A percentile compares a stretch with the other conserved stretches of the same genome.
phyloP scores from a whole-genome alignment of 768 basidiomycete genomes.

The Psilocybe cyanescens region DNA sequence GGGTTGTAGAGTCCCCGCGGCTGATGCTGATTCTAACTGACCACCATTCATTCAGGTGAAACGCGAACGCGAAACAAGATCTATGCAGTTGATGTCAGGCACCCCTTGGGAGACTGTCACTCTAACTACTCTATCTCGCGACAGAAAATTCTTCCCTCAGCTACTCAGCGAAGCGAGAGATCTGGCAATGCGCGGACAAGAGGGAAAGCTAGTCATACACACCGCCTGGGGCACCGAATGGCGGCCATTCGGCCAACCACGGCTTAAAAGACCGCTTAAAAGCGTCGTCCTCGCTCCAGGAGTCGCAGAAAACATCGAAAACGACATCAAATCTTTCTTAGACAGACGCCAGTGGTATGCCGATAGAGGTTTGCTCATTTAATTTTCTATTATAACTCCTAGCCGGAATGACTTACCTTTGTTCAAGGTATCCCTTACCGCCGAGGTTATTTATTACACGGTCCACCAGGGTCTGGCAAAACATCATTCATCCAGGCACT shows the following conservation, averaged over 20 bases:
- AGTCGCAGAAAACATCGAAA: constrained; percentile 82
- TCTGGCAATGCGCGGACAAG: constrained; percentile 81
- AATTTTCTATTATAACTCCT: constrained; percentile 18
- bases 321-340: constrained; percentile 83
- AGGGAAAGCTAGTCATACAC: constrained; percentile 94
- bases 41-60: constrained; percentile 63
- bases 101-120: constrained; percentile 98
- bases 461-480: constrained; percentile 97
- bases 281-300: constrained; percentile 89
- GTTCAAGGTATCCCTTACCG: constrained; percentile 95
- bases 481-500: constrained; percentile 98
- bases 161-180: constrained; percentile 90
- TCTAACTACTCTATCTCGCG: constrained; percentile 88
- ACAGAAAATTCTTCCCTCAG: constrained; percentile 77
- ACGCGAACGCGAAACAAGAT: constrained; percentile 91
- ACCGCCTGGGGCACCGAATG: constrained; percentile 98
- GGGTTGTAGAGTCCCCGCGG: not conserved
- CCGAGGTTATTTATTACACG: constrained; percentile 92
- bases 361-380: constrained; percentile 80
- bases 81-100: constrained; percentile 90
- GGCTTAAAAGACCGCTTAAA: constrained; percentile 80
- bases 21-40: not conserved
- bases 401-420: not conserved
- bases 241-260: constrained; percentile 92
- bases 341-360: constrained; percentile 92